These are phyloP conservation scores for Colletotrichum godetiae DNA, from an alignment of 2,329 filamentous ascomycete genomes.

Conservation along the genomic window DNA sequence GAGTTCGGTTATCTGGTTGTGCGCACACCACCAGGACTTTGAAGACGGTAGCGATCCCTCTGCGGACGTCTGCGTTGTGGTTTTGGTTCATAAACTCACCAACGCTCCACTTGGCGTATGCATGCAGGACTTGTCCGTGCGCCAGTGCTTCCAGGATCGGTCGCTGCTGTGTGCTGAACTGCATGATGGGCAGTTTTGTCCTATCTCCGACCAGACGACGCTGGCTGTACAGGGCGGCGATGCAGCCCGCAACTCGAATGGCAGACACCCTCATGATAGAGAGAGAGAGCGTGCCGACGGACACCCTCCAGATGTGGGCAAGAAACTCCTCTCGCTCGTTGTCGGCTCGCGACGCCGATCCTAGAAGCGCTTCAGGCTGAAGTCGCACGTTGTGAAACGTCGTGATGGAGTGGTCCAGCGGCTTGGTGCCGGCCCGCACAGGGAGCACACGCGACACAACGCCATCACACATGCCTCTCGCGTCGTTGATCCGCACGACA, in stretches of 20 bases:
- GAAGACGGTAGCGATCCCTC: constrained; percentile 31
- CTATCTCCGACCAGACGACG: constrained; percentile 30
- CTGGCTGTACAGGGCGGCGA: constrained; percentile 39
- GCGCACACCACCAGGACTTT: constrained; percentile 21
- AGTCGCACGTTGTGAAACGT: constrained; percentile 46
- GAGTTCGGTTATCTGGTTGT: constrained; percentile 42
- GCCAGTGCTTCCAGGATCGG: constrained; percentile 39
- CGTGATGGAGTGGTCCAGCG: constrained; percentile 46
- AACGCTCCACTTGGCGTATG: constrained; percentile 36
- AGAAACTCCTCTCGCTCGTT: constrained; percentile 43
- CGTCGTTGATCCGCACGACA: constrained; percentile 43
- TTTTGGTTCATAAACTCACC: constrained; percentile 21
- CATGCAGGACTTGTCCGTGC: constrained; percentile 37
- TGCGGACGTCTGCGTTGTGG: constrained; percentile 7
- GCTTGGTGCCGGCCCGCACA: constrained; percentile 42
- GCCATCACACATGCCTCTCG: constrained; percentile 41
- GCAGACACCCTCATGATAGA: constrained; percentile 38
- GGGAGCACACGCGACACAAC: constrained; percentile 42
- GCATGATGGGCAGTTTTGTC: background rate
- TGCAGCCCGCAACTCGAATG: constrained; percentile 29
- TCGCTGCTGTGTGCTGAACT: constrained; percentile 41
- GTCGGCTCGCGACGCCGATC: constrained; percentile 27
- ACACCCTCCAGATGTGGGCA: constrained; percentile 40
- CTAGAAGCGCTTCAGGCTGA: constrained; percentile 41
- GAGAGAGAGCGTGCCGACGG: constrained; percentile 41